These are phyloP conservation scores for Bonia amplexicaulis DNA, from an alignment of 176 grass and related monocot genomes.

Conservation along the genomic window DNA sequence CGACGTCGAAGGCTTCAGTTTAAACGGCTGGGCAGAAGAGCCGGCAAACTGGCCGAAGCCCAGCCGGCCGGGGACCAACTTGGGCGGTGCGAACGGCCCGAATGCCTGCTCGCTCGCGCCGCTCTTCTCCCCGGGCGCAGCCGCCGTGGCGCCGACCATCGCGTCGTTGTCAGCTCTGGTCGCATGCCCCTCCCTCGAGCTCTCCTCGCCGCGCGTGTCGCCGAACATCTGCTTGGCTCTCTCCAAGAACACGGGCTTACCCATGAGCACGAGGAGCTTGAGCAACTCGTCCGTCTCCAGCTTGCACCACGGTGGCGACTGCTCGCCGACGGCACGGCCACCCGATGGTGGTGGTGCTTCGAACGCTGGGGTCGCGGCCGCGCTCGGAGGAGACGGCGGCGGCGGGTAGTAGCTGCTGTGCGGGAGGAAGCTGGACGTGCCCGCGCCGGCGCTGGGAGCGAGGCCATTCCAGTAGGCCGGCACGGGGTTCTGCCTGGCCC, in stretches of 20 bases:
- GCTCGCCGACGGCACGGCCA: background rate
- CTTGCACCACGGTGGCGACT: constrained; percentile 11
- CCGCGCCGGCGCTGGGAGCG: background rate
- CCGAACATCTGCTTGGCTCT: constrained; percentile 31
- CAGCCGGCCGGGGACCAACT: constrained; percentile 30
- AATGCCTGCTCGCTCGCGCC: background rate
- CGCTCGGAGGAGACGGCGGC: background rate
- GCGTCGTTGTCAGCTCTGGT: background rate
- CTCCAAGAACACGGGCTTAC: constrained; percentile 28
- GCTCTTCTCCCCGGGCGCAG: background rate
- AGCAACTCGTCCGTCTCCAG: constrained; percentile 56
- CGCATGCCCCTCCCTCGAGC: background rate
- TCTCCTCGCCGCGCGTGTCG: background rate
- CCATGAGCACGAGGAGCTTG: constrained; percentile 29
- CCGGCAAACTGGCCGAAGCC: constrained; percentile 38
- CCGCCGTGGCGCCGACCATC: background rate
- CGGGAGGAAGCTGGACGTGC: background rate
- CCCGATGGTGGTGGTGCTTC: background rate
- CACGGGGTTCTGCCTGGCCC: background rate
- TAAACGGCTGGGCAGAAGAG: constrained; percentile 35
- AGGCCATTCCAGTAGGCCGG: constrained; percentile 6
- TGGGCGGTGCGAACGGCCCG: constrained; percentile 37
- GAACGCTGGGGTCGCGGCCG: background rate
- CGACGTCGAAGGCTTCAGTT: background rate
- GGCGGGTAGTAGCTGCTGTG: background rate